Base-by-base conservation (phyloP, 805 yeast genomes). In the Sugiyamaella boreocaroliniensis region DNA sequence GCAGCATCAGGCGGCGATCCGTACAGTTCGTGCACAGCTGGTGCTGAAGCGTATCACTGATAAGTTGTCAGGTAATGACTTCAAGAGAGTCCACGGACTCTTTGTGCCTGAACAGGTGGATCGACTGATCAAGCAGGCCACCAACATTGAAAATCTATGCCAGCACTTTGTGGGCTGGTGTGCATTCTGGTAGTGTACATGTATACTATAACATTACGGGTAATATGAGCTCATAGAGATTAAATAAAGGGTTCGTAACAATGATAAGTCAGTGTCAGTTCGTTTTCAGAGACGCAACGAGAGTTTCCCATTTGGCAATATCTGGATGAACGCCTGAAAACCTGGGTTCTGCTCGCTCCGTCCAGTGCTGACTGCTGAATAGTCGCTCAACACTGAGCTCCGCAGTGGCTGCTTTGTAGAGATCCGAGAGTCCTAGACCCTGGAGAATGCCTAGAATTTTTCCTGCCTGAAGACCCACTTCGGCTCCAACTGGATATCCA, bases 81-180 rank as follows among this genome's bases (percentile, higher is more conserved):
- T 93, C 68, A 81, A 81, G 63, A 76, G 89, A 48, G 75, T 75
- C 54, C 74, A 76, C 45, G 89, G 85, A 41, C 72, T 95, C 56
- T 84, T 82, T 60, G 89, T 90, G 40, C 85, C 95, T 1, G 81
- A 85, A 2, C 99, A 93, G 68, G 98, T 93, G 40, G 98, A 93
- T 61, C 85, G 84, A 65, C 73, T 93, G 65, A 93, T 93, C 49
- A 95, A 87, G 62, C 97, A 93, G 66, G 98, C 99, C 1, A 93
- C 98, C 0, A 85, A 95, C 47, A 95, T 92, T 29, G 98, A 93
- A 66, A 93, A 93, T 62, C 71, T 93, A 51, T 93, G 98, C 64
- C 97, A 89, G 69, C 99, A 92, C 69, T 93, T 87, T 66, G 86
- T 93, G 56, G 99, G 99, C 16, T 93, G 99, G 99, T 93, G 99